Evolutionary conservation across 768 basidiomycete species (phyloP).

Genomic region (Psilocybe sp.): DNA sequence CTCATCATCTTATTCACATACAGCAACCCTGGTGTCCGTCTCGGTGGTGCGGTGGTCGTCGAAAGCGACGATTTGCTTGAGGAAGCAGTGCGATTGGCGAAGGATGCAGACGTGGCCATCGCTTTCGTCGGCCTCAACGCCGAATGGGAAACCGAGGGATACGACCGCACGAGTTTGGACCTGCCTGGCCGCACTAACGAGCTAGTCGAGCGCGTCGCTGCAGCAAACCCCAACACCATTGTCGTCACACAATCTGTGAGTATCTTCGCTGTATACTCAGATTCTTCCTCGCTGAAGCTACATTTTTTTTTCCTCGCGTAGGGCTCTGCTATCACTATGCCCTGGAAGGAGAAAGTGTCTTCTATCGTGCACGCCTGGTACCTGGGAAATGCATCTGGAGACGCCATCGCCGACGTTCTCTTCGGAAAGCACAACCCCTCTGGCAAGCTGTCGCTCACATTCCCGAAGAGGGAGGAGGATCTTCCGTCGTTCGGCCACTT

Average conservation of each 20-base stretch:
- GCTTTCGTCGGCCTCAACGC: background rate
- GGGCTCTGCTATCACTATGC: background rate
- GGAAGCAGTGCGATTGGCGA: conserved; percentile 37
- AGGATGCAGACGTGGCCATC: conserved; percentile 35
- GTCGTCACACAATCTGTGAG: conserved; percentile 58
- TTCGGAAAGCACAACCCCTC: conserved; percentile 61
- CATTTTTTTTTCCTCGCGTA: conserved; percentile 38
- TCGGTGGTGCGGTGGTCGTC: conserved; percentile 31
- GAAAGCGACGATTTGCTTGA: conserved; percentile 37
- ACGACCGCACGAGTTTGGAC: conserved; percentile 49
- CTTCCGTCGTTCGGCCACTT: conserved; percentile 42
- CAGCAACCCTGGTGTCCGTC: conserved; percentile 23
- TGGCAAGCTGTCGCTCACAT: conserved; percentile 54
- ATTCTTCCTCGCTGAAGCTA: conserved; percentile 25
- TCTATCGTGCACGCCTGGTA: conserved; percentile 39
- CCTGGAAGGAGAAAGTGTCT: background rate
- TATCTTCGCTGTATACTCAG: conserved; percentile 55
- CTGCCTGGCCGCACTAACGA: conserved; percentile 50
- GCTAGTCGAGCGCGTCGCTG: conserved; percentile 45
- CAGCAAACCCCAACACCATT: conserved; percentile 52
- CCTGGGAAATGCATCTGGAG: conserved; percentile 54
- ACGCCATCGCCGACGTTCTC: conserved; percentile 55
- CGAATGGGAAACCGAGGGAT: conserved; percentile 56
- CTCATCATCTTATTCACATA: conserved; percentile 9
- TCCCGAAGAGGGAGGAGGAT: conserved; percentile 51